Conservation (phyloP, 2,329 filamentous ascomycete genomes). For the Fusarium xyrophilum region DNA sequence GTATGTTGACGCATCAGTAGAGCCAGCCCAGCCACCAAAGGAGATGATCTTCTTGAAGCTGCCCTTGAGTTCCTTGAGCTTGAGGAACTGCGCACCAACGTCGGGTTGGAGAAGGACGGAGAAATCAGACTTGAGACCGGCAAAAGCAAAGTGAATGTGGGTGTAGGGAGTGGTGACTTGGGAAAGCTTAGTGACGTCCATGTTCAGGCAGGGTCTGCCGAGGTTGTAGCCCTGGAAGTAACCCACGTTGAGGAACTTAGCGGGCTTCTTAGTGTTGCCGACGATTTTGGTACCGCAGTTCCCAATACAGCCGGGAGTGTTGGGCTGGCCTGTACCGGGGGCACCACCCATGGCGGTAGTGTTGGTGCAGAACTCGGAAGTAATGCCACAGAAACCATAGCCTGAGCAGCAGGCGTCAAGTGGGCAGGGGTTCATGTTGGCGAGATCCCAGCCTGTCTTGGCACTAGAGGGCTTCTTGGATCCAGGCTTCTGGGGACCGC, state of each 20-base stretch:
- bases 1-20: constrained; percentile 37
- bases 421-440: constrained; percentile 55
- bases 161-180: constrained; percentile 37
- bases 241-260: constrained; percentile 40
- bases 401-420: constrained; percentile 52
- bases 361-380: constrained; percentile 52
- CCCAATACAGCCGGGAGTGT: constrained; percentile 42
- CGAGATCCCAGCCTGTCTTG: constrained; percentile 43
- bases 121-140: constrained; percentile 33
- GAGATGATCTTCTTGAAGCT: constrained; percentile 46
- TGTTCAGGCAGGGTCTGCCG: constrained; percentile 41
- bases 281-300: constrained; percentile 47
- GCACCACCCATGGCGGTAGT: constrained; percentile 40
- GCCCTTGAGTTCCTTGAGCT: constrained; percentile 41
- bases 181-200: constrained; percentile 41
- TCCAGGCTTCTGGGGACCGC: constrained; percentile 46
- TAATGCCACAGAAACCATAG: constrained; percentile 56
- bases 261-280: constrained; percentile 38
- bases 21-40: constrained; percentile 48
- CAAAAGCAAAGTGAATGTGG: constrained; percentile 47
- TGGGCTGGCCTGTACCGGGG: constrained; percentile 38
- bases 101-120: constrained; percentile 29
- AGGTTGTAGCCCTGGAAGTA: constrained; percentile 47
- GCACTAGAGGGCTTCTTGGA: constrained; percentile 36
- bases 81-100: constrained; percentile 40